Evolutionary conservation across 2,329 filamentous ascomycete species (phyloP), one percentile per base, ranked within the genome.

Genomic region (Scytalidium lignicola): DNA sequence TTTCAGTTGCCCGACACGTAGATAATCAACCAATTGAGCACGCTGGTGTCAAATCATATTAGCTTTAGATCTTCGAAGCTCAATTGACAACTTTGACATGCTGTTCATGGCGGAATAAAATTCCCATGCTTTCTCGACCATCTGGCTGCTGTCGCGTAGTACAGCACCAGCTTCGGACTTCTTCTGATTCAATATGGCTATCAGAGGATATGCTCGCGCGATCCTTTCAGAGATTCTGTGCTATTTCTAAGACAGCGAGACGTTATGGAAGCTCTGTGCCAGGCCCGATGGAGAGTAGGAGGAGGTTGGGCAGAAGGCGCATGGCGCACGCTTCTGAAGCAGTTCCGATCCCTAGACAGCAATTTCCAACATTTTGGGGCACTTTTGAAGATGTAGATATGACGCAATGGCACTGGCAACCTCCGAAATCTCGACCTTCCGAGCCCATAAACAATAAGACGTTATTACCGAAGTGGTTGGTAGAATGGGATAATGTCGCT

Each of bases 111-210:
- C 32, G 5, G 32, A 28, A 39, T 28, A 39, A 26, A 19, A 22
- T 7, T 37, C 53, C 67, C 58, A 79, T 80, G 76, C 71, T 68
- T 62, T 66, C 68, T 56, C 63, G 65, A 59, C 64, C 71, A 55
- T 62, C 71, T 61, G 70, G 70, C 62, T 80, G 74, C 70, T 72
- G 69, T 61, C 70, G 72, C 67, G 73, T 70, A 65, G 69, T 72
- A 59, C 71, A 71, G 51, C 67, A 67, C 55, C 68, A 70, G 37
- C 29, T 72, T 40, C 55, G 63, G 41, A 57, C 67, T 18, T 58
- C 69, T 10, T 56, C 57, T 50, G 74, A 78, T 46, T 66, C 70
- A 41, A 60, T 83, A 56, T 85, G 82, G 79, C 73, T 85, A 53
- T 74, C 76, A 23, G 82, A 86, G 57, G 70, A 78, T 42, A 56